These are phyloP conservation scores for Ustilago nuda DNA, from an alignment of 1,284 basidiomycete species.

Conservation along the genomic window DNA sequence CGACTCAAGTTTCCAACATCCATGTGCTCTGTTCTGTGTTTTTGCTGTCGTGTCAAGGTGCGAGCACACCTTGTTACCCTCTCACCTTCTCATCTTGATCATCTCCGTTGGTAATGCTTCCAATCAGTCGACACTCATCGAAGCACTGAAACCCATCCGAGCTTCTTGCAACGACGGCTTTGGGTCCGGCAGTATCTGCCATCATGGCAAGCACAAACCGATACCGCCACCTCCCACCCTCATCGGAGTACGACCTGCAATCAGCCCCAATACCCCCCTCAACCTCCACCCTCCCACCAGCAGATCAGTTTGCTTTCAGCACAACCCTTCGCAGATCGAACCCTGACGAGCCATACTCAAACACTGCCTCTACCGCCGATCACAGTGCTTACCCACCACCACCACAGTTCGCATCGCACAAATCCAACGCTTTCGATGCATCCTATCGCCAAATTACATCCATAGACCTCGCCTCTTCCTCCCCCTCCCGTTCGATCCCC, in stretches of 20 bases:
- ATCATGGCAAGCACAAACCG: constrained; percentile 33
- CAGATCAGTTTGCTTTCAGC: constrained; percentile 55
- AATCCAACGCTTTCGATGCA: constrained; percentile 25
- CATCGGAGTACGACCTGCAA: constrained; percentile 32
- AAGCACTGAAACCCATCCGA: not conserved
- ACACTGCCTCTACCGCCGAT: not conserved
- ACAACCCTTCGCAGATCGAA: constrained; percentile 52
- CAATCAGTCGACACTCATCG: not conserved
- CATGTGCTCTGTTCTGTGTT: not conserved
- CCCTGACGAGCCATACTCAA: constrained; percentile 35
- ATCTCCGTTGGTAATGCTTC: not conserved
- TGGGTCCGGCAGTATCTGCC: not conserved
- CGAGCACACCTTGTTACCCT: not conserved
- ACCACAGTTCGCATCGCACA: constrained; percentile 33
- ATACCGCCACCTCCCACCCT: constrained; percentile 31
- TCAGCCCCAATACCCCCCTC: constrained; percentile 21
- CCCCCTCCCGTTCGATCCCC: constrained; percentile 2
- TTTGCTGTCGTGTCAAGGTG: not conserved
- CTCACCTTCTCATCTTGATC: not conserved
- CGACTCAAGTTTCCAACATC: too few species aligned
- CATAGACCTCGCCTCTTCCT: constrained; percentile 16
- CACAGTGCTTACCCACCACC: constrained; percentile 19
- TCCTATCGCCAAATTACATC: constrained; percentile 12
- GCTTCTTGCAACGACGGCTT: not conserved
- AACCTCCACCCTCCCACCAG: constrained; percentile 15